phyloP scores from a whole-genome alignment of 2,329 filamentous ascomycete species.

The Mycogone perniciosa region DNA sequence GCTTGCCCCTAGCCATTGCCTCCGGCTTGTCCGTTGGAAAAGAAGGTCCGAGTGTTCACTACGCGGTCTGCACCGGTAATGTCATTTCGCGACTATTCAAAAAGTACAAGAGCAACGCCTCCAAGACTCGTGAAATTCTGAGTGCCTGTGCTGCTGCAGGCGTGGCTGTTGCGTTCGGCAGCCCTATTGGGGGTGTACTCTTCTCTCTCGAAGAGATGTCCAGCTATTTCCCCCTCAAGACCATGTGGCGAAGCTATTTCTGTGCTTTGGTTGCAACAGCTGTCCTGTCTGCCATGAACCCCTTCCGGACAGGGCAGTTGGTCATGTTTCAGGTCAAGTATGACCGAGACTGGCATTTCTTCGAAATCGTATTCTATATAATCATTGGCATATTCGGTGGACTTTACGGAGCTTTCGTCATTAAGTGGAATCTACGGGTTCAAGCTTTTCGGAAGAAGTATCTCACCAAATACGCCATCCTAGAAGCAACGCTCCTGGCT shows the following conservation, averaged over 20 bases:
- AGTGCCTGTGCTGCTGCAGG: conserved; percentile 92
- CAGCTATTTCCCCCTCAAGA: conserved; percentile 92
- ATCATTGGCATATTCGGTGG: conserved; percentile 89
- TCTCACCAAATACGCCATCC: conserved; percentile 72
- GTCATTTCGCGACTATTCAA: conserved; percentile 89
- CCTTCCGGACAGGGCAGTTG: conserved; percentile 90
- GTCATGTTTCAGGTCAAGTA: conserved; percentile 99
- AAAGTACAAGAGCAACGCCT: conserved; percentile 86
- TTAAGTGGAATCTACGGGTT: conserved; percentile 90
- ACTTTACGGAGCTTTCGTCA: conserved; percentile 91
- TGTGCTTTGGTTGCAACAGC: conserved; percentile 93
- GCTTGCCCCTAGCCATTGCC: conserved; percentile 83
- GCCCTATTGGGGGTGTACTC: conserved; percentile 90
- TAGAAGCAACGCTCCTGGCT: conserved; percentile 80
- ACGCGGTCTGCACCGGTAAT: conserved; percentile 94
- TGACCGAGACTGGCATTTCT: conserved; percentile 95
- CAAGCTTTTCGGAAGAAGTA: conserved; percentile 95
- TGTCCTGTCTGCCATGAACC: conserved; percentile 91
- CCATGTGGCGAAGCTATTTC: conserved; percentile 96
- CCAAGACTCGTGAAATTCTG: conserved; percentile 90
- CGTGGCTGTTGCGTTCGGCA: conserved; percentile 93
- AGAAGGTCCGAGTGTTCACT: conserved; percentile 97
- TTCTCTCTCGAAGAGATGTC: conserved; percentile 99
- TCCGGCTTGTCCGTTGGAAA: conserved; percentile 94
- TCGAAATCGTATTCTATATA: conserved; percentile 89